phyloP scores from a whole-genome alignment of 1,284 basidiomycete genomes.

The Ceratobasidium sp. region DNA sequence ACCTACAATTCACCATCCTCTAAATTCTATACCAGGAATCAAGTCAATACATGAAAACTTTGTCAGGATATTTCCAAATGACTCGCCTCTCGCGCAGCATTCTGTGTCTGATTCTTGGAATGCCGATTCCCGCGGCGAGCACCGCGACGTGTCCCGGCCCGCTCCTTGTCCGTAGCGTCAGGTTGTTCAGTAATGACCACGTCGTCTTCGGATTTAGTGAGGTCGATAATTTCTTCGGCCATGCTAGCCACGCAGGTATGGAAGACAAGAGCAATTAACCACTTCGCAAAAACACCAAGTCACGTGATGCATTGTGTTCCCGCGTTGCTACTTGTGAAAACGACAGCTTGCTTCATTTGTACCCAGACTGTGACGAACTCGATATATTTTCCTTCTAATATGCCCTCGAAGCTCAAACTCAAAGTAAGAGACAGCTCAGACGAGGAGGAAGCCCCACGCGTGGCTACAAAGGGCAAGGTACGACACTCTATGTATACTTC shows the following conservation, averaged over 20 bases:
- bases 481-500: not conserved
- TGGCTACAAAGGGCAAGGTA: conserved; percentile 34
- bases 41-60: not conserved
- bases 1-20: no score
- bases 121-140: not conserved
- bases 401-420: conserved; percentile 14
- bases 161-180: not conserved
- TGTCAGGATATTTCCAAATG: no score
- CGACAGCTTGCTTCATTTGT: not conserved
- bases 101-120: not conserved
- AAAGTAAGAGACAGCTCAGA: not conserved
- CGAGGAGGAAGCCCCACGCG: conserved; percentile 14
- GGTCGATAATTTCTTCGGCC: conserved; percentile 17
- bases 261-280: not conserved
- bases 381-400: not conserved
- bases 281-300: not conserved
- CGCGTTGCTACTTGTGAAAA: not conserved
- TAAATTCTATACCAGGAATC: no score
- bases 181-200: not conserved
- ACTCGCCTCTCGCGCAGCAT: no score
- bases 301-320: conserved; percentile 17
- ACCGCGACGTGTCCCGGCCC: not conserved
- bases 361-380: not conserved
- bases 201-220: conserved; percentile 15
- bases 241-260: not conserved